phyloP scores from a whole-genome alignment of 2,329 filamentous ascomycete species.

The Penicillium sp. region DNA sequence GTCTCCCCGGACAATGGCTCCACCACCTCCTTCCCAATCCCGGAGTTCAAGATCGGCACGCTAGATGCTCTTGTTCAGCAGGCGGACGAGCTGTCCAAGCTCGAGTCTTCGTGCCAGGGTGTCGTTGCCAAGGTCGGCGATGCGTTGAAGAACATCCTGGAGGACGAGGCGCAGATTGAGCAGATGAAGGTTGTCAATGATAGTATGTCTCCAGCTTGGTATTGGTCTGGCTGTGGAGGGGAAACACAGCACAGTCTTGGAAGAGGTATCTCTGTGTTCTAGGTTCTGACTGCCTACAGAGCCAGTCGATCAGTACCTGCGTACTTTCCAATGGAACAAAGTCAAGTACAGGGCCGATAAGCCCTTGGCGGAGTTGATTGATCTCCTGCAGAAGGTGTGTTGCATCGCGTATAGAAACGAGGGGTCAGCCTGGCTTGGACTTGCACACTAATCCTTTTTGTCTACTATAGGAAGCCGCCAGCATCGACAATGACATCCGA shows the following conservation, averaged over 20 bases:
- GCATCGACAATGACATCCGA: conserved; percentile 95
- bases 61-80: conserved; percentile 93
- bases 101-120: conserved; percentile 73
- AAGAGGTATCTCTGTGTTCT: not conserved
- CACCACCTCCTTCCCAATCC: conserved; percentile 75
- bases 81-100: conserved; percentile 89
- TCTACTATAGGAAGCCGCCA: conserved; percentile 71
- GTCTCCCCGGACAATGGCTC: conserved; percentile 73
- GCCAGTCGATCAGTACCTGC: conserved; percentile 91
- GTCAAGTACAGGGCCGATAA: conserved; percentile 95
- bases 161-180: conserved; percentile 77
- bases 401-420: no score
- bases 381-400: conserved; percentile 78
- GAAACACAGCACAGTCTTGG: conserved; percentile 2
- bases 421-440: not conserved
- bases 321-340: conserved; percentile 92
- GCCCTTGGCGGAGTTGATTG: conserved; percentile 80
- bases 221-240: not conserved
- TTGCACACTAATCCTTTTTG: not conserved
- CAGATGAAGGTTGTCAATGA: conserved; percentile 94
- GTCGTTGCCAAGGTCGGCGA: conserved; percentile 88
- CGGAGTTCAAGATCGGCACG: conserved; percentile 96
- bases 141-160: conserved; percentile 76
- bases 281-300: conserved; percentile 55
- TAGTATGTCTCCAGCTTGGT: conserved; percentile 57